A percentile compares a stretch with the other conserved stretches of the same genome.
Conservation (phyloP, 768 basidiomycete species). For the Ramaria sp. region DNA sequence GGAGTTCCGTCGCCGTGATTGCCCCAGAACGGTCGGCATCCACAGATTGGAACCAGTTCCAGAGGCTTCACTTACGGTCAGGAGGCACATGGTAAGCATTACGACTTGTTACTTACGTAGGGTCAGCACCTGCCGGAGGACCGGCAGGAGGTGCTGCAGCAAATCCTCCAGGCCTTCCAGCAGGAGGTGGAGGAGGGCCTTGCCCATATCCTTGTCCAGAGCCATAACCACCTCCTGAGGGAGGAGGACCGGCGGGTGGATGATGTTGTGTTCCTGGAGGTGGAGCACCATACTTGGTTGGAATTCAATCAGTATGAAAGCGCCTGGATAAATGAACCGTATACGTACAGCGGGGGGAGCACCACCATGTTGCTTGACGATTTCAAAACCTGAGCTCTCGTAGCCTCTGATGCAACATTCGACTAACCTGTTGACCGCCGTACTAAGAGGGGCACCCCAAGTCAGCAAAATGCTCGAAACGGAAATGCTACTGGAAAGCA, state of each 20-base stretch:
- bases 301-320: not conserved
- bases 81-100: not conserved
- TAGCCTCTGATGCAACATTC: not conserved
- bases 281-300: not conserved
- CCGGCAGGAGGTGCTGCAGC: slow-evolving; percentile 20
- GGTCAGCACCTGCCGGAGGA: slow-evolving; percentile 61
- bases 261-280: not conserved
- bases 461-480: not conserved
- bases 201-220: not conserved
- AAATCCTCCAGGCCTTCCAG: slow-evolving; percentile 23
- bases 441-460: not conserved
- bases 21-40: slow-evolving; percentile 59
- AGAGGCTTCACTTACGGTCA: slow-evolving; percentile 36
- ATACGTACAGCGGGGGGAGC: not conserved
- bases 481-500: not conserved
- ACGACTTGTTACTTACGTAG: slow-evolving; percentile 41
- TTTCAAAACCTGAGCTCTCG: not conserved
- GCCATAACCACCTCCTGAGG: not conserved
- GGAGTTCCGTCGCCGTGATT: slow-evolving; percentile 55
- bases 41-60: slow-evolving; percentile 63
- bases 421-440: slow-evolving; percentile 1
- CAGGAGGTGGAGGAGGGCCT: not conserved
- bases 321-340: not conserved
- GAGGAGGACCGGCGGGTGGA: not conserved
- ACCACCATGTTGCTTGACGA: not conserved